Percentiles rank a stretch among this genome's conserved stretches.
Evolutionary conservation across 2,329 filamentous ascomycete genomes (phyloP).

Genomic region (Fusarium devonianum): DNA sequence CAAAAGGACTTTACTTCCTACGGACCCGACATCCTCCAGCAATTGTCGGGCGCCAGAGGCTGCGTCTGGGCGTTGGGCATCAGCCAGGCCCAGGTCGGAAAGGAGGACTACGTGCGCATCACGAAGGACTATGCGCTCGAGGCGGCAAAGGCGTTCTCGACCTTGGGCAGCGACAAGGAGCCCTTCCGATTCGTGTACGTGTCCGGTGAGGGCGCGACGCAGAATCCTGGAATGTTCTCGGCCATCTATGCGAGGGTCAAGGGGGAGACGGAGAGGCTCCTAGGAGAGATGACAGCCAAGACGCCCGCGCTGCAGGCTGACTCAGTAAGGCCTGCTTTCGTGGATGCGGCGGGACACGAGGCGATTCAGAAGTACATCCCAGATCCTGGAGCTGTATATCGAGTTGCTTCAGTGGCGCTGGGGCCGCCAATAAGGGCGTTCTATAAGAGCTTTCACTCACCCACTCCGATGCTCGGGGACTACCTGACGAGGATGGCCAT

Average conservation of each 20-base stretch:
- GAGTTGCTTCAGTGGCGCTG: conserved; percentile 28
- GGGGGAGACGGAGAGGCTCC: conserved; percentile 67
- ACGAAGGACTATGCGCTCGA: conserved; percentile 71
- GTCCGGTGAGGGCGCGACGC: conserved; percentile 69
- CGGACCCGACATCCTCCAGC: conserved; percentile 60
- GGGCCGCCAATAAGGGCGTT: conserved; percentile 35
- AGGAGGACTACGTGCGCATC: conserved; percentile 73
- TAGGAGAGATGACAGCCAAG: conserved; percentile 59
- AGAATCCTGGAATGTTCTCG: conserved; percentile 62
- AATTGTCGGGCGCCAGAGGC: conserved; percentile 69
- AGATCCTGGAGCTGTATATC: conserved; percentile 28
- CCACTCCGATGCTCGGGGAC: conserved; percentile 53
- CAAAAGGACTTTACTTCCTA: conserved; percentile 73
- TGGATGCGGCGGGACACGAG: conserved; percentile 59
- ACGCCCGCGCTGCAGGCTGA: conserved; percentile 60
- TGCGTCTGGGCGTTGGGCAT: conserved; percentile 79
- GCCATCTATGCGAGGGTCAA: conserved; percentile 69
- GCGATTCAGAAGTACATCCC: conserved; percentile 55
- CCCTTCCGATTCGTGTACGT: conserved; percentile 76
- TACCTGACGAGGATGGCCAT: conserved; percentile 56
- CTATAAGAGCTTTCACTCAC: conserved; percentile 44
- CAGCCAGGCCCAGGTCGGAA: conserved; percentile 64
- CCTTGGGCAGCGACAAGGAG: conserved; percentile 48
- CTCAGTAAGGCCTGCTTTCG: conserved; percentile 64
- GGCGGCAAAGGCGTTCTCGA: conserved; percentile 67